A percentile compares a stretch with the other conserved stretches of the same genome.
phyloP scores from a whole-genome alignment of 2,329 filamentous ascomycete genomes.

The Sporothrix dimorphospora region DNA sequence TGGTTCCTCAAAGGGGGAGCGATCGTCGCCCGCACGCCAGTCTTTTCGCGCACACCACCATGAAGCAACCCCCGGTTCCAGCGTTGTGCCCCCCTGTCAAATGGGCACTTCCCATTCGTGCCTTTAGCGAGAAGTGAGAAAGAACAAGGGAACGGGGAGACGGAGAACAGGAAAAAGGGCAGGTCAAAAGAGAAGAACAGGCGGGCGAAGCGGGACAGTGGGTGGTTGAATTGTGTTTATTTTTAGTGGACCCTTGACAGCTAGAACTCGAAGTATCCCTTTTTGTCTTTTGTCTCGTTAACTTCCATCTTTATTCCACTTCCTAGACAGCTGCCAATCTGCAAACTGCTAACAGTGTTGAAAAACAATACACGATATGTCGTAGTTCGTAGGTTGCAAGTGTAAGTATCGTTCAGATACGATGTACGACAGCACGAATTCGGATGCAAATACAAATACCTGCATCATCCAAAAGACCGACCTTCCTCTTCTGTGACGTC shows the following conservation, averaged over 20 bases:
- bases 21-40: conserved; percentile 14
- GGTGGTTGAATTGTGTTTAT: not conserved
- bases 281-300: too few relatives aligned
- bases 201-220: not conserved
- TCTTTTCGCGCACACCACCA: not conserved
- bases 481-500: conserved; percentile 20
- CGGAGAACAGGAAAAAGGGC: not conserved
- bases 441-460: not conserved
- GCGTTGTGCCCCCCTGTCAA: not conserved
- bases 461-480: not conserved
- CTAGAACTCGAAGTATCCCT: too few relatives aligned
- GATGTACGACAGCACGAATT: not conserved
- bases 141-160: not conserved
- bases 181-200: not conserved
- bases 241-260: conserved; percentile 18
- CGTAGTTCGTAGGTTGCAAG: not conserved
- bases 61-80: not conserved
- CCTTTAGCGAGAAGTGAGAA: conserved; percentile 18
- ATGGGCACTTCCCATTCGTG: conserved; percentile 10
- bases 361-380: not conserved
- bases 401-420: not conserved
- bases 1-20: conserved; percentile 24
- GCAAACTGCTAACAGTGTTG: not conserved
- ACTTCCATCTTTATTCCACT: not conserved
- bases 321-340: not conserved